Evolutionary conservation across 768 basidiomycete genomes (phyloP), one percentile per base, ranked within the genome.

Genomic region (Leccinellum rugosiceps): DNA sequence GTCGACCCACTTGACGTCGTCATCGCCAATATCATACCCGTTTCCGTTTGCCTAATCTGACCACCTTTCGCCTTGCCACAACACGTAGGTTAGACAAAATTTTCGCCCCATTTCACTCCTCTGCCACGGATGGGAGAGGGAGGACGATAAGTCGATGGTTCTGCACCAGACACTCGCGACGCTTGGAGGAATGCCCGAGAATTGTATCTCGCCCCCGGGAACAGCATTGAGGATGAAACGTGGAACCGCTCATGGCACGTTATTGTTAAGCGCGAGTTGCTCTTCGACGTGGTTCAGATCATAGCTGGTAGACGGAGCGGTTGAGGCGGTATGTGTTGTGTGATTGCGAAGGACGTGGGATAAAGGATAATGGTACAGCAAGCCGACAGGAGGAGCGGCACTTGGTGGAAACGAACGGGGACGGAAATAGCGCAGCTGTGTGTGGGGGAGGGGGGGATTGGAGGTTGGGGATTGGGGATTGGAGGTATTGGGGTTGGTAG

Each of bases 331-430:
- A 41, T 75, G 74, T 4, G 68, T 70, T 1, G 75, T 59, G 46
- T 77, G 77, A 46, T 77, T 78, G 1, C 89, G 82, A 23, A 83
- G 83, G 45, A 91, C 84, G 56, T 90, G 89, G 15, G 80, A 78
- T 72, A 85, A 92, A 0, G 88, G 88, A 68, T 84, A 88, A 0
- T 90, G 90, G 58, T 89, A 91, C 2, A 90, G 90, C 4, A 90
- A 92, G 9, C 90, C 88, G 5, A 76, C 80, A 6, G 81, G 81
- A 9, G 78, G 76, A 3, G 83, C 74, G 0, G 85, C 83, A 59
- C 82, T 85, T 14, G 75, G 77, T 78, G 2, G 83, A 81, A 21
- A 86, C 68, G 25, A 85, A 73, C 0, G 89, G 88, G 1, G 85
- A 87, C 0, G 87, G 90, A 0, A 88, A 86, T 0, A 87, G 86